Conservation (phyloP, 164 flowering plant species). For the Paratinospora sagittata region DNA sequence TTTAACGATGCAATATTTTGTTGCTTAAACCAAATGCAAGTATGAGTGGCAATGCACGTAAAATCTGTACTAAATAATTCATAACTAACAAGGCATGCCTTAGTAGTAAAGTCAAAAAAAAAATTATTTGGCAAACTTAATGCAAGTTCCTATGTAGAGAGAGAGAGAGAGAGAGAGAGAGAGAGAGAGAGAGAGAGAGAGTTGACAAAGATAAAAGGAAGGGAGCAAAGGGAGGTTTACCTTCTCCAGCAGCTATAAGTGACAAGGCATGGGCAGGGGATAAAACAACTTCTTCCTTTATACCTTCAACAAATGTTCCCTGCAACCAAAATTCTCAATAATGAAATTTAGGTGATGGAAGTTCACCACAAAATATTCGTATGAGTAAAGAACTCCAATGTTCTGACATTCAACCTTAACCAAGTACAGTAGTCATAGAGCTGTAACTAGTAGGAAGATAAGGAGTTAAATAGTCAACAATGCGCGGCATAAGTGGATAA, state of each 20-base stretch:
- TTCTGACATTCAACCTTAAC: not conserved
- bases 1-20: no score
- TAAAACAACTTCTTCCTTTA: constrained; percentile 94
- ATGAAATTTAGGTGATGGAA: not conserved
- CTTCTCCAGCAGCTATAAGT: constrained; percentile 97
- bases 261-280: constrained; percentile 98
- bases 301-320: constrained; percentile 96
- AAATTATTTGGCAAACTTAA: no score
- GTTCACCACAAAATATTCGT: not conserved
- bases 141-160: no score
- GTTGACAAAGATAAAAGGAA: not conserved
- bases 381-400: not conserved
- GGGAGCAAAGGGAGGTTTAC: constrained; percentile 26
- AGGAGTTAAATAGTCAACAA: not conserved
- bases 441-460: not conserved
- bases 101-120: not conserved
- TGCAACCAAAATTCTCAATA: constrained; percentile 20
- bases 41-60: not conserved
- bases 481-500: not conserved
- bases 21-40: not conserved
- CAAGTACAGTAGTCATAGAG: not conserved
- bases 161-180: no score
- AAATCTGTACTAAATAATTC: not conserved
- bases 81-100: no score
- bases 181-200: no score